Evolutionary conservation across 768 basidiomycete genomes (phyloP).

Genomic region (Paxillus involutus): DNA sequence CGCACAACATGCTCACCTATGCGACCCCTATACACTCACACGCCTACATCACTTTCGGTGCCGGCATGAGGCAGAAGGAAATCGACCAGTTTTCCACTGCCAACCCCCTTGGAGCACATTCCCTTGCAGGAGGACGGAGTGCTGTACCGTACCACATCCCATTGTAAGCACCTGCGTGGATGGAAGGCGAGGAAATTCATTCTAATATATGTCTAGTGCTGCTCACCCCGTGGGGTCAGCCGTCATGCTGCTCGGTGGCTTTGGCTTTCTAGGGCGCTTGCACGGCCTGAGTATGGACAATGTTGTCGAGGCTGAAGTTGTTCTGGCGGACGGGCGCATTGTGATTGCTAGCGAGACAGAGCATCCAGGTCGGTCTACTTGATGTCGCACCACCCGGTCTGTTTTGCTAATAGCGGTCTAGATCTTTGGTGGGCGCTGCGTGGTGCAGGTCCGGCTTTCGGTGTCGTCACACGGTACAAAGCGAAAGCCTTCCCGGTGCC

Average conservation of each 20-base stretch:
- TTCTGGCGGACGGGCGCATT: conserved; percentile 87
- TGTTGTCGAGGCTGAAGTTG: conserved; percentile 89
- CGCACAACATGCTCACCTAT: conserved; percentile 43
- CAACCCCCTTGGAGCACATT: conserved; percentile 61
- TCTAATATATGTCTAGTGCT: conserved; percentile 43
- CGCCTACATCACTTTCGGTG: conserved; percentile 84
- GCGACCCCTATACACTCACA: conserved; percentile 64
- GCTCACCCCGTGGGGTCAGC: conserved; percentile 81
- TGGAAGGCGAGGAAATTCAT: conserved; percentile 2
- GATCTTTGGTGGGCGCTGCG: conserved; percentile 89
- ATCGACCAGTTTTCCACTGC: conserved; percentile 75
- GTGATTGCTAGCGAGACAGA: conserved; percentile 73
- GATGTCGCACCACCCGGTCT: not conserved
- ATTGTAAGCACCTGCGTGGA: conserved; percentile 47
- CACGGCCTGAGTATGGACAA: conserved; percentile 89
- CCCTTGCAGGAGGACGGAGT: conserved; percentile 47
- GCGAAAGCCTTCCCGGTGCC: conserved; percentile 88
- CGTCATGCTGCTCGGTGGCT: conserved; percentile 83
- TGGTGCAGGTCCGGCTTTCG: conserved; percentile 81
- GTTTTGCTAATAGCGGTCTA: conserved; percentile 26
- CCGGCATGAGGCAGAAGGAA: conserved; percentile 83
- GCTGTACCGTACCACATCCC: conserved; percentile 80
- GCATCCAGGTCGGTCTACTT: conserved; percentile 52
- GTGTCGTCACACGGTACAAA: conserved; percentile 87
- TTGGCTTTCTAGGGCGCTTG: conserved; percentile 83